Percentiles rank a stretch among this genome's conserved stretches.
Conservation (phyloP, 768 basidiomycete species). For the Mycena polygramma region DNA sequence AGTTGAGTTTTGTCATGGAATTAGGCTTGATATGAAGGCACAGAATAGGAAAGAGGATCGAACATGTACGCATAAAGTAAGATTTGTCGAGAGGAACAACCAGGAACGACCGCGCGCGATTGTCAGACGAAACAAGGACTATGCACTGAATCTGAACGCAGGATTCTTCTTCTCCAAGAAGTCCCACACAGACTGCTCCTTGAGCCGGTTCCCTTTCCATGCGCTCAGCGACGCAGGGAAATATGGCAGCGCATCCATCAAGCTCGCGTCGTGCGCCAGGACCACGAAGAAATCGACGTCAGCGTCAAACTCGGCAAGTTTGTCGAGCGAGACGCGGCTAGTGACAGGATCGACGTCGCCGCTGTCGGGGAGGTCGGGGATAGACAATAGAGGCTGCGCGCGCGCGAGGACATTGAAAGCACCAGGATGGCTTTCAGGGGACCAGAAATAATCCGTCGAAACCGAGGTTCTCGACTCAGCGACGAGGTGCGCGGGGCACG, state of each 20-base stretch:
- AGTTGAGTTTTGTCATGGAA: too few species aligned
- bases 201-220: background rate
- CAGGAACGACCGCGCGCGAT: too few species aligned
- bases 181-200: conserved; percentile 2
- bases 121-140: too few species aligned
- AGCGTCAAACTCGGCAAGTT: background rate
- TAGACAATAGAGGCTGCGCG: background rate
- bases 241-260: background rate
- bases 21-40: too few species aligned
- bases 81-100: too few species aligned
- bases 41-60: too few species aligned
- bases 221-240: background rate
- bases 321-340: background rate
- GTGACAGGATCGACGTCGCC: conserved; percentile 2
- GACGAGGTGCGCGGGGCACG: conserved; percentile 8
- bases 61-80: too few species aligned
- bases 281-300: conserved; percentile 6
- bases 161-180: conserved; percentile 6
- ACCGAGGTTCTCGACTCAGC: background rate
- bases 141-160: conserved; percentile 9
- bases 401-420: background rate
- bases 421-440: background rate
- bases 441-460: conserved; percentile 2
- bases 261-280: background rate
- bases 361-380: background rate